These are phyloP conservation scores for Globisporangium spinosum DNA, from an alignment of 352 stramenopile genomes.

Conservation along the genomic window DNA sequence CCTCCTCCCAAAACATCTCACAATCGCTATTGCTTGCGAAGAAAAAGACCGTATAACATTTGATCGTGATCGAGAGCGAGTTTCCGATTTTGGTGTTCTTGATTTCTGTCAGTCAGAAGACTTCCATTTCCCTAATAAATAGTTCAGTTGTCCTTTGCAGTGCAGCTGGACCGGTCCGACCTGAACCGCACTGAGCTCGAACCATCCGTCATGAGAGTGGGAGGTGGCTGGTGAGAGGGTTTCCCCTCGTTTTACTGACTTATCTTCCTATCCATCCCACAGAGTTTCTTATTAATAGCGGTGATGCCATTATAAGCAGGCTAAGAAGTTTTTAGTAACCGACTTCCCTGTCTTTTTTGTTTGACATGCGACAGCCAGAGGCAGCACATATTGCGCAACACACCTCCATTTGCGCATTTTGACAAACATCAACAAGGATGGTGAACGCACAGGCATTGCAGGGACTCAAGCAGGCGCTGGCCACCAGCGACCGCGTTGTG, in stretches of 20 bases:
- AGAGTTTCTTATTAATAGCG: not conserved
- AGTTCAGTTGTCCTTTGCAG: not conserved
- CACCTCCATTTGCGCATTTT: conserved; percentile 2
- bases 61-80: too few species aligned
- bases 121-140: too few species aligned
- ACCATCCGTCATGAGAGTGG: conserved; percentile 3
- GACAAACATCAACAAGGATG: not conserved
- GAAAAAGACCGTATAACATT: too few species aligned
- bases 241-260: not conserved
- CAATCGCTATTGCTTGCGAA: too few species aligned
- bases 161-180: not conserved
- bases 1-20: too few species aligned
- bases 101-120: too few species aligned
- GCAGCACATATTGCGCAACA: not conserved
- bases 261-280: not conserved
- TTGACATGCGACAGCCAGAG: conserved; percentile 5
- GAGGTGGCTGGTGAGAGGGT: not conserved
- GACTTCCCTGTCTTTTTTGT: not conserved
- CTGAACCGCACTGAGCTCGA: not conserved
- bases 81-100: too few species aligned
- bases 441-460: conserved; percentile 26
- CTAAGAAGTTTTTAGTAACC: not conserved
- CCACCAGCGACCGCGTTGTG: conserved; percentile 32
- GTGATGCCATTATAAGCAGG: too few species aligned
- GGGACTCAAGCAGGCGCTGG: conserved; percentile 33